Base-by-base conservation (phyloP, 495 filamentous ascomycete genomes). In the Lepidopterella palustris region DNA sequence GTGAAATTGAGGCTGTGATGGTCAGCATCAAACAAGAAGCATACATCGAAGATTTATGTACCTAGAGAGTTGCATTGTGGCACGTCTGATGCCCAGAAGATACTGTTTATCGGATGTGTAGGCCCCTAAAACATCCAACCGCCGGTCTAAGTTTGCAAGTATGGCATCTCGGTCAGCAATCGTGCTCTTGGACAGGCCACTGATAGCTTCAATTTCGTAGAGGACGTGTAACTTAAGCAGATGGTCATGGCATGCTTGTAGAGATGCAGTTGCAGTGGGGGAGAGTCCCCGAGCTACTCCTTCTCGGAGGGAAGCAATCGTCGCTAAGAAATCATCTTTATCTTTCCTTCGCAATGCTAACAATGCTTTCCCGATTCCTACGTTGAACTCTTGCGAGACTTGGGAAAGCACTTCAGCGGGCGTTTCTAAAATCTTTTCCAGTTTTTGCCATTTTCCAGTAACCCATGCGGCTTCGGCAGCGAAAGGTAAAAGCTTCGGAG, bases 91-190 rank as follows among this genome's bases (percentile, higher is more conserved):
- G 1, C 91, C 87, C n/a, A 99, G 80, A 25, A 99, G 73, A 66
- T 96, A 96, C 71, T 97, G 92, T 71, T 97, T 97, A 68, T 97
- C 89, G 42, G 85, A 81, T 25, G 87, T 82, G 67, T 90, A 96
- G 3, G 90, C 86, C 2, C 93, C 93, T 9, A 99, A 72, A 9
- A 92, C 80, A 67, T 92, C 87, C 49, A 97, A 74, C 8, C 95
- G 87, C 39, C 86, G 81, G 64, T 86, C 80, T 13, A 97, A 74
- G 8, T 83, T 80, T 61, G 77, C 73, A 0, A 85, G 68, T 23
- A 90, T 68, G 20, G 71, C 71, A 27, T 62, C 66, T 70, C 50
- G 72, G 55, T 75, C 69, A 11, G 72, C 75, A 27, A 78, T 71
- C 13, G 71, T 70, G 25, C 70, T 60, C 40, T 73, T 70, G 9